Base-by-base conservation (phyloP, 257 asterid species). In the Nyctanthes arbortristis region DNA sequence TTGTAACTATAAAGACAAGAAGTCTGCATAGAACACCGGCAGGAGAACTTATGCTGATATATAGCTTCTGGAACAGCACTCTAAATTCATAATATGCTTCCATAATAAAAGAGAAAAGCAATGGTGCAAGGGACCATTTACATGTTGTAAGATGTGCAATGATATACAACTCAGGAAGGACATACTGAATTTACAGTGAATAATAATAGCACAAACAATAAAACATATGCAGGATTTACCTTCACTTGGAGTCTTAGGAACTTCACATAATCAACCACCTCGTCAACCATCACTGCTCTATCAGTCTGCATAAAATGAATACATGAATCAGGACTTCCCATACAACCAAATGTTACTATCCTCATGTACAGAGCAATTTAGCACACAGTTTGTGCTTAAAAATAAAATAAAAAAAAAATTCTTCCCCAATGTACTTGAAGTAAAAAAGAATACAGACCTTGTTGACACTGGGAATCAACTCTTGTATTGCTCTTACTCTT, bases 201-300 rank as follows among this genome's bases (percentile, higher is more conserved):
- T 16, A 14, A 43, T 13, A 52, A 20, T 5, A 2, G 59, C 31
- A 52, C 29, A 24, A 8, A 52, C 8, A n/a, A n/a, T 30, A 9
- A 52, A 32, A 30, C 25, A 37, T 8, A 57, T 22, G 69, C 29
- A 56, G 29, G 62, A 56, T 20, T 22, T 83, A 93, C 98, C 97
- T 93, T 93, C 73, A 93, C 96, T 82, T 93, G 98, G 64, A 93
- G 97, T 66, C 97, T 82, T 77, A 93, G 81, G 88, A 93, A 93
- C 87, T 93, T 93, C 67, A 93, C 97, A 69, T 93, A 93, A 78
- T 93, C 98, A 72, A 91, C 96, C 75, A 93, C 83, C 80, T 93
- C 98, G 69, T 93, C 98, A 64, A 93, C 89, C 98, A 93, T 93
- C 63, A 89, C 91, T 31, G 98, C 98, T 86, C 96, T 89, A 82